A percentile compares a stretch with the other conserved stretches of the same genome.
Evolutionary conservation across 345 rosid species (phyloP).

Genomic region (Eucalyptus victrix): DNA sequence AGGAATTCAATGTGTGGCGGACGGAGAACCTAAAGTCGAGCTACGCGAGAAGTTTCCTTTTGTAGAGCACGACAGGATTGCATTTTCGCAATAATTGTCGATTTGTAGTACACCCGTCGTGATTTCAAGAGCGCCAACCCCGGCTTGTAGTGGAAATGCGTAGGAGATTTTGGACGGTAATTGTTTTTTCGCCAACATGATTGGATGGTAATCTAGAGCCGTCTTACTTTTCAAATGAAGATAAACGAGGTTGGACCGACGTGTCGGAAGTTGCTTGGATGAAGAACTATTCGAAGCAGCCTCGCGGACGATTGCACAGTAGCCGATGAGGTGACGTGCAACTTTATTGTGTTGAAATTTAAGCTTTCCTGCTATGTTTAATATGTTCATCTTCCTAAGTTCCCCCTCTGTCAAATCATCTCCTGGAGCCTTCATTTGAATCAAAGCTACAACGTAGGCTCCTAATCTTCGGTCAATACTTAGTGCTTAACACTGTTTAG

Average conservation of each 20-base stretch:
- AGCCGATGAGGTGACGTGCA: not conserved
- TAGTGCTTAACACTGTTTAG: slow-evolving; percentile 6
- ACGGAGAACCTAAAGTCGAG: not conserved
- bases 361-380: not conserved
- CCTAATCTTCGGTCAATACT: slow-evolving; percentile 5
- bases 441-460: not conserved
- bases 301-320: not conserved
- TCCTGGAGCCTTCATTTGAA: not conserved
- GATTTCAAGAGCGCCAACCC: not conserved
- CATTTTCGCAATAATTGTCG: not conserved
- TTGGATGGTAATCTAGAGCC: not conserved
- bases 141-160: not conserved
- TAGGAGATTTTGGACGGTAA: not conserved
- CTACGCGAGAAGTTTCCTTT: not conserved
- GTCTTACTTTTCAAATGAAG: not conserved
- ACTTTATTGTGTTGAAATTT: not conserved
- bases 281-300: not conserved
- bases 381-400: not conserved
- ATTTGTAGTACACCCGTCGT: not conserved
- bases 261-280: not conserved
- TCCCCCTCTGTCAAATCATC: slow-evolving; percentile 1
- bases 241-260: not conserved
- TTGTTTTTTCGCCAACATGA: not conserved
- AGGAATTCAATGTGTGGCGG: not conserved
- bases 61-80: not conserved